Evolutionary conservation across 73 alveolate genomes (phyloP).

Genomic region (Breviolum minutum): DNA sequence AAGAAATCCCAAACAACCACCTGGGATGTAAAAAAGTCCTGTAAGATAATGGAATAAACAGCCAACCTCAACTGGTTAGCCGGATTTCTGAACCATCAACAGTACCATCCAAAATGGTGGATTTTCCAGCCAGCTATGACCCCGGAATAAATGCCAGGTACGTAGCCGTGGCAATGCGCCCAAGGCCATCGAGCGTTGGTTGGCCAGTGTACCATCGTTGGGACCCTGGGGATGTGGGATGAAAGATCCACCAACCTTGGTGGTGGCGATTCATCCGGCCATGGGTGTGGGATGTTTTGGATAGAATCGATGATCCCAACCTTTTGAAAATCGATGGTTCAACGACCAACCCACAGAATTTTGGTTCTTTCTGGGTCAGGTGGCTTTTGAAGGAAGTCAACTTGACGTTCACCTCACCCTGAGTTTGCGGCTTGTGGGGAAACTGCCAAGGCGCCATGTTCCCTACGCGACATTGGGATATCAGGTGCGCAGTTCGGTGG

Average conservation of each 20-base stretch:
- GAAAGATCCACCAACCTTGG: neutral
- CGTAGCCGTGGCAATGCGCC: slow-evolving; percentile 57
- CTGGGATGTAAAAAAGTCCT: no score
- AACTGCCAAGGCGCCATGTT: slow-evolving; percentile 33
- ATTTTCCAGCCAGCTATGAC: neutral
- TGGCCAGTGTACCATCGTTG: slow-evolving; percentile 56
- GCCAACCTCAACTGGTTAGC: no score
- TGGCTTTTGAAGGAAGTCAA: neutral
- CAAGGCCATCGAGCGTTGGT: slow-evolving; percentile 60
- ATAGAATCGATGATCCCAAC: no score
- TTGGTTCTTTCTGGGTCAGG: neutral
- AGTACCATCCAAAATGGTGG: no score
- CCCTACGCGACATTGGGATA: slow-evolving; percentile 83
- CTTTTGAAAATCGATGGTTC: neutral
- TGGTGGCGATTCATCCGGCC: neutral
- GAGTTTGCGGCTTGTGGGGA: neutral
- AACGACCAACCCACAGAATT: neutral
- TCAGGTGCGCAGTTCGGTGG: neutral
- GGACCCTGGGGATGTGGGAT: neutral
- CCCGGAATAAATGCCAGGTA: neutral
- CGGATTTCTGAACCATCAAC: no score
- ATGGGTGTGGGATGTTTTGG: no score
- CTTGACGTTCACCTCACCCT: neutral
- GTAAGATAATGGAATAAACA: no score
- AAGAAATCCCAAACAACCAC: no score